These are phyloP conservation scores for Paraconiothyrium brasiliense DNA, from an alignment of 2,329 filamentous ascomycete genomes.

Conservation along the genomic window DNA sequence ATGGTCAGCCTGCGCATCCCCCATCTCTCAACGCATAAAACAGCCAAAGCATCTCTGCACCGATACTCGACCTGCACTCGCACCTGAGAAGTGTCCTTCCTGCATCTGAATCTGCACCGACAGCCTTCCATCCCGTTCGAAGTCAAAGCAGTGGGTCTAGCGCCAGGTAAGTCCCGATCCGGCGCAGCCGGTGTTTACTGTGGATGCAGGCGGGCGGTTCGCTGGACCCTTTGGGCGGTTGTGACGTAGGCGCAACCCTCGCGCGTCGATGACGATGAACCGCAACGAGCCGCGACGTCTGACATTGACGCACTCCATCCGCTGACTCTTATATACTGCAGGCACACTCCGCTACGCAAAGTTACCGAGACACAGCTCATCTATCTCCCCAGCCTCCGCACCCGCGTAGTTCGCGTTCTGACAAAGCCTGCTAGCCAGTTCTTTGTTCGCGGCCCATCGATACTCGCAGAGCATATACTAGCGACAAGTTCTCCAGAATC, in stretches of 20 bases:
- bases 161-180: conserved; percentile 27
- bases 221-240: conserved; percentile 6
- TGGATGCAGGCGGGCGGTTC: background rate
- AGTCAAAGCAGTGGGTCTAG: conserved; percentile 8
- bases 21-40: background rate
- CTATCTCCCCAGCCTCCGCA: conserved; percentile 7
- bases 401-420: background rate
- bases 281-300: conserved; percentile 25
- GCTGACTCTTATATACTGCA: conserved; percentile 27
- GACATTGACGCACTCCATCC: conserved; percentile 17
- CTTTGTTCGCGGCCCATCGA: conserved; percentile 11
- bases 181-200: conserved; percentile 7
- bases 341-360: conserved; percentile 22
- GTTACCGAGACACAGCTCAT: conserved; percentile 8
- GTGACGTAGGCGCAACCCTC: conserved; percentile 27
- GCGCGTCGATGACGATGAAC: conserved; percentile 29
- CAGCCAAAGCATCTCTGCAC: background rate
- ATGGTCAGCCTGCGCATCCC: background rate
- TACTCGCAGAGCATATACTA: background rate
- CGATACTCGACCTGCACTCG: background rate
- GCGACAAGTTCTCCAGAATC: background rate
- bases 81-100: background rate
- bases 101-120: background rate
- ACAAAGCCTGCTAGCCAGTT: conserved; percentile 8
- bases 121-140: background rate